Conservation (phyloP, 495 filamentous ascomycete genomes). For the Talaromyces thailandensis region DNA sequence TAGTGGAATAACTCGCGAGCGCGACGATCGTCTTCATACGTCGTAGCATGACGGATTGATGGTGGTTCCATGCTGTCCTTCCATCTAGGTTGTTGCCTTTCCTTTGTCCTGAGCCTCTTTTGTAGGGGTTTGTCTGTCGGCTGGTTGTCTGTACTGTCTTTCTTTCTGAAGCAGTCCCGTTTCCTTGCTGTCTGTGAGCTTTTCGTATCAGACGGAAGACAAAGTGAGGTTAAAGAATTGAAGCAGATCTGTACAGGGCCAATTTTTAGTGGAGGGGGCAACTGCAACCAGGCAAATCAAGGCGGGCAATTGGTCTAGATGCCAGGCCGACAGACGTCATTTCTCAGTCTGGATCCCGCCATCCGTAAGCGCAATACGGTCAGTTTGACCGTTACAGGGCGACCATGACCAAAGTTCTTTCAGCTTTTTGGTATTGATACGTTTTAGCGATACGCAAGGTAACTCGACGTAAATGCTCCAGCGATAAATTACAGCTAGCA, state of each 20-base stretch:
- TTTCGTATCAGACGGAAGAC: background rate
- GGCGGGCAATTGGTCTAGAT: background rate
- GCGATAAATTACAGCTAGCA: background rate
- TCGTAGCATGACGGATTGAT: background rate
- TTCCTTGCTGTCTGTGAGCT: background rate
- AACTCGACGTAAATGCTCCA: background rate
- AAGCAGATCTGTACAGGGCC: background rate
- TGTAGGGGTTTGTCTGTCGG: too few relatives aligned
- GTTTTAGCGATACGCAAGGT: background rate
- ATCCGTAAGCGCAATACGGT: background rate
- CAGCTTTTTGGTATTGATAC: background rate
- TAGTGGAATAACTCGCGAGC: slow-evolving; percentile 38
- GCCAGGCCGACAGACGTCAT: background rate
- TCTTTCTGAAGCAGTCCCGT: background rate
- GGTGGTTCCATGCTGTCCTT: background rate
- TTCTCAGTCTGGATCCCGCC: background rate
- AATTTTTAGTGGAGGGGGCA: background rate
- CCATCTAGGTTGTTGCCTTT: background rate
- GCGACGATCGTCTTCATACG: slow-evolving; percentile 14
- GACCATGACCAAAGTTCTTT: background rate
- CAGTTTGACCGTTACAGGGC: background rate
- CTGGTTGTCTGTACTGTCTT: background rate
- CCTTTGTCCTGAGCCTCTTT: background rate
- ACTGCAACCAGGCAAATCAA: background rate
- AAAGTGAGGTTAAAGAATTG: background rate